Conservation (phyloP, 108 stramenopile species). For the Phaeodactylum tricornutum region DNA sequence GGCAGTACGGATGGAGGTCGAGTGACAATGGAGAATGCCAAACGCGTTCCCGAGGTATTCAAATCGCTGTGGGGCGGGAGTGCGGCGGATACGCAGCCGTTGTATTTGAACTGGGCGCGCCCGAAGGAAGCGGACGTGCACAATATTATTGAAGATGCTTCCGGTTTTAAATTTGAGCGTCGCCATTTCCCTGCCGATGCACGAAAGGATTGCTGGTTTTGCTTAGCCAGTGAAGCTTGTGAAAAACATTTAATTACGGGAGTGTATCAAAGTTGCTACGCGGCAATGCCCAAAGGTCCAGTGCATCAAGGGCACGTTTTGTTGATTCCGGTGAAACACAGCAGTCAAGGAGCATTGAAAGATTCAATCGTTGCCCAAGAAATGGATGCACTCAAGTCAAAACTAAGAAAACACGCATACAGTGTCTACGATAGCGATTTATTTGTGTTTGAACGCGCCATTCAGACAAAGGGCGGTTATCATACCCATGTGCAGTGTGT, state of each 20-base stretch:
- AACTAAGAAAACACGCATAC: conserved; percentile 40
- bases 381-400: conserved; percentile 35
- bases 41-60: too few species aligned
- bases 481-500: conserved; percentile 83
- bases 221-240: conserved; percentile 73
- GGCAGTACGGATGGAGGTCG: conserved; percentile 69
- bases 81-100: too few species aligned
- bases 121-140: conserved; percentile 18
- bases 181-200: conserved; percentile 62
- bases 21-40: too few species aligned
- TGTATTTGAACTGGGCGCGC: conserved; percentile 5
- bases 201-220: conserved; percentile 87
- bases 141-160: conserved; percentile 23
- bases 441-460: conserved; percentile 82
- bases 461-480: conserved; percentile 81
- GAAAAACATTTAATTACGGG: conserved; percentile 82
- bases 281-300: conserved; percentile 83
- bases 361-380: conserved; percentile 35
- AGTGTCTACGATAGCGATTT: conserved; percentile 54
- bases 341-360: conserved; percentile 32
- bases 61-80: too few species aligned
- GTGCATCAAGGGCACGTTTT: conserved; percentile 67
- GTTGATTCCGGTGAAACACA: conserved; percentile 79
- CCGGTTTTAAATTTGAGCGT: conserved; percentile 41
- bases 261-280: conserved; percentile 58